phyloP scores from a whole-genome alignment of 2,329 filamentous ascomycete species.

The Fusarium nurragi region DNA sequence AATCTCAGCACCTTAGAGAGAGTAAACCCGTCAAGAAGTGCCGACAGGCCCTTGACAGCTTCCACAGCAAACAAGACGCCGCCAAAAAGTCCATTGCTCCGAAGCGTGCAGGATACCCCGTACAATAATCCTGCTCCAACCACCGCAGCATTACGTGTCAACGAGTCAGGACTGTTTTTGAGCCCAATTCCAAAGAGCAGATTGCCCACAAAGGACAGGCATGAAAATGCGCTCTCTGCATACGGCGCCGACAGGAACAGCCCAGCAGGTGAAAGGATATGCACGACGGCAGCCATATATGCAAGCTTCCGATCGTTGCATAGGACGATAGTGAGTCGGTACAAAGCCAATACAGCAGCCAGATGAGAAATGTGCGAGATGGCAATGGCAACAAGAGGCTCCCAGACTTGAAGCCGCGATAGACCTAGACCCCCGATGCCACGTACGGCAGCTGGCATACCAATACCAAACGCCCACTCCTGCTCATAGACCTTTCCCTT shows the following conservation, averaged over 20 bases:
- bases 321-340: constrained; percentile 69
- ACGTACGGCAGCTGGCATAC: constrained; percentile 57
- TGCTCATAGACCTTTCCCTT: constrained; percentile 79
- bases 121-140: constrained; percentile 74
- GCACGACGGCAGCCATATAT: constrained; percentile 75
- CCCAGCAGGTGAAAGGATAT: constrained; percentile 87
- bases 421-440: constrained; percentile 41
- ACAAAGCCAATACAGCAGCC: constrained; percentile 76
- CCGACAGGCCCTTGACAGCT: constrained; percentile 51
- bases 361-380: constrained; percentile 81
- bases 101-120: constrained; percentile 75
- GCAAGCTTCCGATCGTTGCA: constrained; percentile 64
- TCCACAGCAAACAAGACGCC: constrained; percentile 79
- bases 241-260: constrained; percentile 91
- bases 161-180: constrained; percentile 38
- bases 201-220: constrained; percentile 79
- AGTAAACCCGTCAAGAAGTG: constrained; percentile 42
- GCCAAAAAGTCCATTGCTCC: constrained; percentile 87
- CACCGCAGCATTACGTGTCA: constrained; percentile 59
- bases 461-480: constrained; percentile 81
- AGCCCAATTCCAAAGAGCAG: constrained; percentile 70
- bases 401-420: constrained; percentile 31
- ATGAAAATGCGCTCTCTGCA: constrained; percentile 80
- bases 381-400: constrained; percentile 67
- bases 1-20: constrained; percentile 61